Evolutionary conservation across 202 grass and related monocot genomes (phyloP).

Genomic region (Musa balbisiana): DNA sequence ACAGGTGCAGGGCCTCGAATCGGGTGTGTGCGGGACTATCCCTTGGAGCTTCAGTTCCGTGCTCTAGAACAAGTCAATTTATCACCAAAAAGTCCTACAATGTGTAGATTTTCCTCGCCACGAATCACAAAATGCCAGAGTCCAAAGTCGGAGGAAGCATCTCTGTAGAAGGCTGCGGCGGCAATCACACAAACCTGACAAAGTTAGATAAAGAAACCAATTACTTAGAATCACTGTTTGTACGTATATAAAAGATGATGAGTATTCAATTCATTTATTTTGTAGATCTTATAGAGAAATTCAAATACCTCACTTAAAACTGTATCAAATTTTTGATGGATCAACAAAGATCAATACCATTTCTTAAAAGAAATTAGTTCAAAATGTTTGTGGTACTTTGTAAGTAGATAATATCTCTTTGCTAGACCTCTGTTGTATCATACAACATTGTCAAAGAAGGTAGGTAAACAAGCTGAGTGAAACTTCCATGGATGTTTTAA

Average conservation of each 20-base stretch:
- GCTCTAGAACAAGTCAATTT: constrained; percentile 72
- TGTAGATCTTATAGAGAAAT: background rate
- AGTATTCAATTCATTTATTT: background rate
- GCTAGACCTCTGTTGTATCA: no score
- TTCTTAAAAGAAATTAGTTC: background rate
- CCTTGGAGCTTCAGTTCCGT: constrained; percentile 65
- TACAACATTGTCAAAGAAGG: no score
- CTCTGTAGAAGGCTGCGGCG: background rate
- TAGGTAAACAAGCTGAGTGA: no score
- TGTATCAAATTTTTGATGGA: background rate
- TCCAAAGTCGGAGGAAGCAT: background rate
- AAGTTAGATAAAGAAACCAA: background rate
- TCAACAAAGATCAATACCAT: background rate
- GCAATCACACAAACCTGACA: background rate
- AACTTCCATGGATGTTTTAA: no score
- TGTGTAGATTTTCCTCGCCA: constrained; percentile 6
- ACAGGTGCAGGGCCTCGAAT: constrained; percentile 85
- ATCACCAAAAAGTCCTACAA: constrained; percentile 42
- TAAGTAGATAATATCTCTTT: no score
- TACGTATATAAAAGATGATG: background rate
- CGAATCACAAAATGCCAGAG: background rate
- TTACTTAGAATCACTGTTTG: background rate
- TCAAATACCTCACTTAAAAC: background rate
- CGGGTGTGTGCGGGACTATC: constrained; percentile 81
- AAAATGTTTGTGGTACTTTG: no score